Evolutionary conservation across 768 basidiomycete genomes (phyloP), one percentile per base, ranked within the genome.

Genomic region (Mycena albidolilacea): DNA sequence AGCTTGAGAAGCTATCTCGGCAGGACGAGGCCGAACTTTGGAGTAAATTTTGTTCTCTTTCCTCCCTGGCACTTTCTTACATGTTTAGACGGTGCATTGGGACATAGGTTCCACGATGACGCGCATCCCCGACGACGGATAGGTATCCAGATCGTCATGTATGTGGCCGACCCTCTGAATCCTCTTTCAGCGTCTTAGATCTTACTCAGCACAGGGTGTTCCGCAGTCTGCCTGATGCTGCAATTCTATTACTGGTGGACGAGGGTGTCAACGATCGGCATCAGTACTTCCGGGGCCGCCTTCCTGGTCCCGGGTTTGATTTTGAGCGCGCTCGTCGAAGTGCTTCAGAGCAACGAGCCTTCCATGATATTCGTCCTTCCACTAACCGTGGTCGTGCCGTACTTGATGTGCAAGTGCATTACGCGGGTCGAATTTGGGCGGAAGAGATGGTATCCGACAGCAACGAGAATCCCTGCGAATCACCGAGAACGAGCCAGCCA

Each of bases 211-310:
- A 3, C 50, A 4, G 57, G 64, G 5, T 38, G 80, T 35, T 38
- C 55, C 23, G 12, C 69, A 19, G 6, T 76, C n/a, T 57, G 58
- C 7, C 55, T 55, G 9, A 5, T 77, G 23, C 71, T 83, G 5
- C 68, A 76, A 9, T 52, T 79, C 57, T 69, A 78, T 57, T 85
- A 85, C 65, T 85, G 83, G 83, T 83, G 77, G 64, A 80, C 81
- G 0, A 79, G 81, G 30, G 78, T 73, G 44, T 81, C 83, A 1
- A 84, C 81, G 0, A 78, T 78, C 14, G 80, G 80, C 5, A 80
- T 85, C 64, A 82, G 81, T 21, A 75, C 35, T 5, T 76, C 71
- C 10, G 55, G 38, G 21, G 71, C 62, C 17, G 15, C 43, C 10
- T 71, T 72, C 35, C 15, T 66, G 11, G 59, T 78, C 11, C 19